These are phyloP conservation scores for Neotropicomus parvogracilis DNA, from an alignment of 1,284 basidiomycete species.

Conservation along the genomic window DNA sequence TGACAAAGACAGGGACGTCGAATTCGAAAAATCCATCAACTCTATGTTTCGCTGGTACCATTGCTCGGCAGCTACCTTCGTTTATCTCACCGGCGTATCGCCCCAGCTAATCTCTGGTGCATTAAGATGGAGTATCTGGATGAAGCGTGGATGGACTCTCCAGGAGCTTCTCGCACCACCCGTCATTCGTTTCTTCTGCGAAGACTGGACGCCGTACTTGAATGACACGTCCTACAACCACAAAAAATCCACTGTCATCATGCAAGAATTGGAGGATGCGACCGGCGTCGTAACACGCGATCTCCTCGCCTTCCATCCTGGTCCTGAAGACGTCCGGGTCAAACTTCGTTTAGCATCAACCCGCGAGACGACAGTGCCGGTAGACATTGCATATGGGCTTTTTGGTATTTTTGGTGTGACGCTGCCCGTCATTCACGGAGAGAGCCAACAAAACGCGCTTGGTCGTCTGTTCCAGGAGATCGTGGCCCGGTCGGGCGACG, in stretches of 20 bases:
- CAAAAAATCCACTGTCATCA: conserved; percentile 15
- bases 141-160: conserved; percentile 29
- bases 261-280: conserved; percentile 18
- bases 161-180: conserved; percentile 27
- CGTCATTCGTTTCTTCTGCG: conserved; percentile 22
- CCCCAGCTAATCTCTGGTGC: conserved; percentile 9
- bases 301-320: conserved; percentile 19
- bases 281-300: conserved; percentile 9
- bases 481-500: conserved; percentile 20
- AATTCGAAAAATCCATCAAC: conserved; percentile 23
- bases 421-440: conserved; percentile 21
- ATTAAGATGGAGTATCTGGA: conserved; percentile 20
- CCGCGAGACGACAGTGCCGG: conserved; percentile 19
- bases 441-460: conserved; percentile 19
- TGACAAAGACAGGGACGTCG: conserved; percentile 21
- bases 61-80: conserved; percentile 17
- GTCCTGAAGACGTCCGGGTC: conserved; percentile 7
- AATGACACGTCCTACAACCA: conserved; percentile 15
- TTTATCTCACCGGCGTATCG: conserved; percentile 19
- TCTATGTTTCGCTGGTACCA: conserved; percentile 29
- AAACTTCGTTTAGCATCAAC: conserved; percentile 26
- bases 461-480: conserved; percentile 24
- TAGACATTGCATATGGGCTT: conserved; percentile 27
- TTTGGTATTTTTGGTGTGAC: conserved; percentile 24
- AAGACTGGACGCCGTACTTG: conserved; percentile 28